Conservation (phyloP, 768 basidiomycete genomes). For the Rhodotorula babjevae region DNA sequence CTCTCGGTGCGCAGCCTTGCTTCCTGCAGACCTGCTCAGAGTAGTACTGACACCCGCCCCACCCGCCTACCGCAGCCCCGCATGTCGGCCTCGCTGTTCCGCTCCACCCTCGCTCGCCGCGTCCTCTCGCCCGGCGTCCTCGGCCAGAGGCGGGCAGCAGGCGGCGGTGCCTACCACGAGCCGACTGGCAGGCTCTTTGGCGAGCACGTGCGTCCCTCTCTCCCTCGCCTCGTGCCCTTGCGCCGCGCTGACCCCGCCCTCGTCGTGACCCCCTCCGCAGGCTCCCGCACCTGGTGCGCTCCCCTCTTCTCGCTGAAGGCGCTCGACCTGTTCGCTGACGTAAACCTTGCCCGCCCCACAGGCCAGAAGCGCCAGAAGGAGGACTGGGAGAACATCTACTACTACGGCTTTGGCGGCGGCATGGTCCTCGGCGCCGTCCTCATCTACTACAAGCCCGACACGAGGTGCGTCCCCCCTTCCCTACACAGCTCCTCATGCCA, state of each 20-base stretch:
- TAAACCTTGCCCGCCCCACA: background rate
- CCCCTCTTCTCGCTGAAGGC: background rate
- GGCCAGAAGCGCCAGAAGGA: constrained; percentile 47
- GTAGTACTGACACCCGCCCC: background rate
- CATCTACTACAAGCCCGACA: constrained; percentile 49
- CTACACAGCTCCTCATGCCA: too few relatives aligned
- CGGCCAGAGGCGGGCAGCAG: background rate
- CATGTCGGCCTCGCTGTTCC: constrained; percentile 31
- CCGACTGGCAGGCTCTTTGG: constrained; percentile 49
- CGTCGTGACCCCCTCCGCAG: background rate
- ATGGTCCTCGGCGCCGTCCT: constrained; percentile 47
- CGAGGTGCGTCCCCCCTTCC: constrained; percentile 45
- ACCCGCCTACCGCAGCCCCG: background rate
- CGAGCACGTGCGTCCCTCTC: constrained; percentile 44
- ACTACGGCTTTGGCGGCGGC: constrained; percentile 48
- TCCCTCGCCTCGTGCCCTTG: background rate
- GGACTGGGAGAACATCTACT: constrained; percentile 50
- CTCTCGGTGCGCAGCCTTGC: background rate
- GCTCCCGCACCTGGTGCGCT: constrained; percentile 23
- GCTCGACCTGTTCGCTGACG: background rate
- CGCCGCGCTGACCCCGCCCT: constrained; percentile 28
- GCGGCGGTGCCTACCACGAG: constrained; percentile 43
- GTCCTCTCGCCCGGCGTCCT: background rate
- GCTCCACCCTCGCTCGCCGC: background rate
- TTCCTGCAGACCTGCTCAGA: too few relatives aligned